Percentiles rank a stretch among this genome's conserved stretches.
These are phyloP conservation scores for Bacidia gigantensis DNA, from an alignment of 495 filamentous ascomycete genomes.

Conservation along the genomic window DNA sequence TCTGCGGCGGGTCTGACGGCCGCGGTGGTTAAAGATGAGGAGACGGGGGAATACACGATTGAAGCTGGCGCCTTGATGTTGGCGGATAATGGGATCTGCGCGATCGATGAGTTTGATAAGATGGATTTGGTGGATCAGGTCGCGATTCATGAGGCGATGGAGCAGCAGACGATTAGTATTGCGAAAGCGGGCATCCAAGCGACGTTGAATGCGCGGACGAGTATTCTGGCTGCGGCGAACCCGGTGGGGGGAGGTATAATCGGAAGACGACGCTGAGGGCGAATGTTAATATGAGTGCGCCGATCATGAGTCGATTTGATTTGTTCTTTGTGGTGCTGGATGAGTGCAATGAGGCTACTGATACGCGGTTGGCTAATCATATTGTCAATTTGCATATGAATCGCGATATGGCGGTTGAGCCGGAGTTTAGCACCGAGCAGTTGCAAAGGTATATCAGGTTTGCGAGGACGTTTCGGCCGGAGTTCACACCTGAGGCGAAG, in stretches of 20 bases:
- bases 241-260: constrained; percentile 91
- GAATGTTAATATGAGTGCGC: constrained; percentile 96
- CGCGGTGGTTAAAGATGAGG: constrained; percentile 93
- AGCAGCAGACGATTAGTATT: constrained; percentile 99
- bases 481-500: constrained; percentile 82
- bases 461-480: constrained; percentile 83
- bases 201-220: constrained; percentile 87
- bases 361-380: constrained; percentile 82
- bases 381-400: constrained; percentile 91
- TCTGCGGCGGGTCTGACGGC: constrained; percentile 96
- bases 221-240: constrained; percentile 92
- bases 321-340: constrained; percentile 97
- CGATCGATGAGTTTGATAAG: constrained; percentile 99
- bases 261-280: constrained; percentile 82
- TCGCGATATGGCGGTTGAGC: constrained; percentile 76
- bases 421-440: constrained; percentile 92
- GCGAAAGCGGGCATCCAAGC: constrained; percentile 98
- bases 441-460: constrained; percentile 96
- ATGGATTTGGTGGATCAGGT: constrained; percentile 98
- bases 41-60: constrained; percentile 97
- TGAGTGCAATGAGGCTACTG: constrained; percentile 84
- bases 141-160: constrained; percentile 99
- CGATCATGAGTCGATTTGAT: constrained; percentile 98
- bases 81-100: constrained; percentile 92
- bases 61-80: constrained; percentile 98